Percentiles rank a stretch among this genome's conserved stretches.
Evolutionary conservation across 495 filamentous ascomycete genomes (phyloP).

Genomic region (Daldinia caldariorum): DNA sequence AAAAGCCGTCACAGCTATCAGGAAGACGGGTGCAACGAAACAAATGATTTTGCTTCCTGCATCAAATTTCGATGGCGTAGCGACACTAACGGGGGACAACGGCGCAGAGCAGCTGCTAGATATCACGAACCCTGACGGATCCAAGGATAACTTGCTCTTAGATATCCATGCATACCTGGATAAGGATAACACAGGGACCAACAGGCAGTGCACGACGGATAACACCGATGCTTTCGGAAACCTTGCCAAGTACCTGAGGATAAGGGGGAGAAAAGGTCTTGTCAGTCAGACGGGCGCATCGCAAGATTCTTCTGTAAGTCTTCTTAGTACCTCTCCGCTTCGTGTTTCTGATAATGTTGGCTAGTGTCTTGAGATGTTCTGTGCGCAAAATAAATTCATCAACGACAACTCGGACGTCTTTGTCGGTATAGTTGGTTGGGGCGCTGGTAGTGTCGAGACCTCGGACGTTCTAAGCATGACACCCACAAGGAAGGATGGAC

Average conservation of each 20-base stretch:
- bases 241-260: constrained; percentile 59
- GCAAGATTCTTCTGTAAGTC: constrained; percentile 46
- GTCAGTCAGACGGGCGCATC: constrained; percentile 65
- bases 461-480: constrained; percentile 59
- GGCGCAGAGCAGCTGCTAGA: constrained; percentile 57
- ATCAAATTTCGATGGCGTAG: constrained; percentile 61
- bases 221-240: constrained; percentile 60
- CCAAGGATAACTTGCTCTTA: constrained; percentile 63
- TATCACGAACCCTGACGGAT: constrained; percentile 65
- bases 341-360: constrained; percentile 6
- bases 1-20: constrained; percentile 66
- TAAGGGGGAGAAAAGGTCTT: constrained; percentile 61
- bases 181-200: constrained; percentile 64
- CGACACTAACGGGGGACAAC: constrained; percentile 55
- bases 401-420: constrained; percentile 63
- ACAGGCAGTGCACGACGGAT: constrained; percentile 62
- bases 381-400: constrained; percentile 57
- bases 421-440: constrained; percentile 61
- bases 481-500: constrained; percentile 52
- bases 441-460: constrained; percentile 58
- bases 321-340: neutral
- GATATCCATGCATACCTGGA: constrained; percentile 67
- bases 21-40: constrained; percentile 64
- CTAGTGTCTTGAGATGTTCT: constrained; percentile 56
- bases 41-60: constrained; percentile 63